These are phyloP conservation scores for Pseudogymnoascus sp. DNA, from an alignment of 2,329 filamentous ascomycete genomes.

Conservation along the genomic window DNA sequence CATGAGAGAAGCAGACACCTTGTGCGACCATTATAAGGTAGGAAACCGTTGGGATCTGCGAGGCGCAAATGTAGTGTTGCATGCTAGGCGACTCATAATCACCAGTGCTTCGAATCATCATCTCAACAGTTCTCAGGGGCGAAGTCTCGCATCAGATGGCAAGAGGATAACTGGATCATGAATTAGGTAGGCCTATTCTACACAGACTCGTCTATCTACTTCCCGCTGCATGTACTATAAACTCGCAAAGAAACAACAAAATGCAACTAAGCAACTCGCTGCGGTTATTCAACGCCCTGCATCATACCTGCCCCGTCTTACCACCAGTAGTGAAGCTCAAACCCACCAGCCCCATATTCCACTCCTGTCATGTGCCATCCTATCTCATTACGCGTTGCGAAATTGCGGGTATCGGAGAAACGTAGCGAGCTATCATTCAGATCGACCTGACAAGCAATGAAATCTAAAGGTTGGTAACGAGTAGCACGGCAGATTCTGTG, in stretches of 20 bases:
- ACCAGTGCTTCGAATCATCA: background rate
- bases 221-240: conserved; percentile 4
- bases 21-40: background rate
- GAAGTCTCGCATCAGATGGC: conserved; percentile 1
- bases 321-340: background rate
- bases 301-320: background rate
- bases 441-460: conserved; percentile 5
- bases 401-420: conserved; percentile 4
- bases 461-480: conserved; percentile 1
- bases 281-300: background rate
- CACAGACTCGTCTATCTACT: conserved; percentile 6
- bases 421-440: conserved; percentile 5
- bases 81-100: background rate
- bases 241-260: conserved; percentile 8
- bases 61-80: conserved; percentile 6
- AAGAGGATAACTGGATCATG: conserved; percentile 4
- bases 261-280: background rate
- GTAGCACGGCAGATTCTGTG: background rate
- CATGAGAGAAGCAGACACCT: background rate
- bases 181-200: conserved; percentile 9
- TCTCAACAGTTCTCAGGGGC: background rate
- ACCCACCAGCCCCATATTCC: background rate
- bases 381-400: conserved; percentile 8
- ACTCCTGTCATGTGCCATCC: background rate
- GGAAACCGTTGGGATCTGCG: conserved; percentile 8